A percentile compares a stretch with the other conserved stretches of the same genome.
Conservation (phyloP, 768 basidiomycete species). For the Hysterangium stoloniferum region DNA sequence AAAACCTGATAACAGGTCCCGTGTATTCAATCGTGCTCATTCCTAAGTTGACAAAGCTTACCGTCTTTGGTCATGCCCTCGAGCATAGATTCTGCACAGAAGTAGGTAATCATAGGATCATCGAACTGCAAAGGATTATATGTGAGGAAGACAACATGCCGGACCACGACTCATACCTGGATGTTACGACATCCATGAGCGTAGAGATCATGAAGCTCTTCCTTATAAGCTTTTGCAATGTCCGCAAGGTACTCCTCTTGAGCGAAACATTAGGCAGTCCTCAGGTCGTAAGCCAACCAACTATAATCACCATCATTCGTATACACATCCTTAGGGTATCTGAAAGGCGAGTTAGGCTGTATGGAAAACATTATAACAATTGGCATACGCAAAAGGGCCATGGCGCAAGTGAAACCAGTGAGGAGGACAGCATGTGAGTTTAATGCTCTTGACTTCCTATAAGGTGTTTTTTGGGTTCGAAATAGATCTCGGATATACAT, state of each 20-base stretch:
- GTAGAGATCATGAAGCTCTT: conserved; percentile 39
- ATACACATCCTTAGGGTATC: conserved; percentile 40
- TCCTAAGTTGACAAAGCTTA: conserved; percentile 6
- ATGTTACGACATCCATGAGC: conserved; percentile 31
- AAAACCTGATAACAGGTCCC: conserved; percentile 15
- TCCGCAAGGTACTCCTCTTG: conserved; percentile 42
- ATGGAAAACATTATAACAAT: neutral
- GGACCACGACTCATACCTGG: conserved; percentile 19
- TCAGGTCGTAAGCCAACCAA: neutral
- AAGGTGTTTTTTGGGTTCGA: conserved; percentile 9
- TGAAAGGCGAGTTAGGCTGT: neutral
- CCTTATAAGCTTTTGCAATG: conserved; percentile 38
- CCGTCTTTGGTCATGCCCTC: conserved; percentile 52
- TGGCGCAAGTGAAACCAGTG: conserved; percentile 67
- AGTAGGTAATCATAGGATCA: conserved; percentile 47
- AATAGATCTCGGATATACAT: neutral
- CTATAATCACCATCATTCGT: conserved; percentile 40
- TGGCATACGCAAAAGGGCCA: conserved; percentile 52
- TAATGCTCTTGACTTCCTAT: conserved; percentile 59
- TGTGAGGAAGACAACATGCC: conserved; percentile 10
- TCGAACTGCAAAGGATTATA: conserved; percentile 35
- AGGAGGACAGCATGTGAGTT: conserved; percentile 64
- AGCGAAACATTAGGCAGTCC: conserved; percentile 1
- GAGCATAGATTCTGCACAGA: conserved; percentile 52
- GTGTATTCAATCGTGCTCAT: neutral